Base-by-base conservation (phyloP, 768 basidiomycete species). In the Pulveroboletus sp. region DNA sequence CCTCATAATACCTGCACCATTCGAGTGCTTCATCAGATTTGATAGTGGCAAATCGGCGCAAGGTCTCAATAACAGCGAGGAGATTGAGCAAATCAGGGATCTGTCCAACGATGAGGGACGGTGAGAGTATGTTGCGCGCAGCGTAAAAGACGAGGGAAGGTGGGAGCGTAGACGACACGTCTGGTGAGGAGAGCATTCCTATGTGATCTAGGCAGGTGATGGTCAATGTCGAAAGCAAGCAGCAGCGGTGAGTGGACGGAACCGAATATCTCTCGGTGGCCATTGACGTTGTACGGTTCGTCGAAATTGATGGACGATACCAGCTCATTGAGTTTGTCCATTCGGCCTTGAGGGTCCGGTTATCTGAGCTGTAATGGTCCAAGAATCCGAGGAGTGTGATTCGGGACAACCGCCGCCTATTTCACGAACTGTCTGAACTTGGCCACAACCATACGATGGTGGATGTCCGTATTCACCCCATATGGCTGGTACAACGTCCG, bases 71-170 rank as follows among this genome's bases (percentile, higher is more conserved):
- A 9, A 43, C 31, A 3, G 57, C 26, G 18, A 67, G 57, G 30
- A 58, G 49, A 38, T 67, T 45, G 24, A 69, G 56, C 35, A 69
- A 31, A 31, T 65, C 67, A 5, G 67, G 63, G 15, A 67, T 60
- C 44, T 67, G 66, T 5, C 65, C 67, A 10, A 67, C 6, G 11
- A 67, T 59, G 40, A 67, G 63, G n/a, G 49, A 44, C 4, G 67
- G 66, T 0, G 17, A 55, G 10, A 69, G 57, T 27, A 67, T 65
- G 47, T 67, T 67, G 41, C 61, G 65, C 5, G 51, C 62, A 6
- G 50, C 49, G 40, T 67, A 67, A 47, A 67, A 60, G 24, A 65
- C 27, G 42, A 67, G 32, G 4, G 43, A 35, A 5, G 63, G 63
- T 0, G 58, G 57, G 7, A 37, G 21, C 6, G 36, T 6, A 28